Evolutionary conservation across 148 eudicot genomes (phyloP).

Genomic region (Rhododendron mucronatum): DNA sequence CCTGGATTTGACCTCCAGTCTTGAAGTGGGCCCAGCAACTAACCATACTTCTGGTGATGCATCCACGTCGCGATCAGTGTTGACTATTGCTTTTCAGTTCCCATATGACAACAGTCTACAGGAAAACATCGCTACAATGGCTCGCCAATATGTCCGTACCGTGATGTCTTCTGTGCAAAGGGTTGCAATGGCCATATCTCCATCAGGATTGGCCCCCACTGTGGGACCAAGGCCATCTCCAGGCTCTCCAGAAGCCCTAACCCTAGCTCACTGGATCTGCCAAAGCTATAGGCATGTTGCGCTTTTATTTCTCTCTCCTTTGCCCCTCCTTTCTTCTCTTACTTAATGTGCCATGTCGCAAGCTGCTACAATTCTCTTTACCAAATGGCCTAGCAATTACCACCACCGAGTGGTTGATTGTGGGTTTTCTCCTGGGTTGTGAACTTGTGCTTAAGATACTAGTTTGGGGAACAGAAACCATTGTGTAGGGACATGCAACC

Average conservation of each 20-base stretch:
- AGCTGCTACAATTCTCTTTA: not conserved
- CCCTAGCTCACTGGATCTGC: conserved; percentile 90
- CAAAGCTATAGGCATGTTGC: conserved; percentile 71
- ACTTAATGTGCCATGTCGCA: not conserved
- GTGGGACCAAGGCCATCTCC: conserved; percentile 69
- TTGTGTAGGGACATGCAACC: not conserved
- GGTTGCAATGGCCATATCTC: conserved; percentile 84
- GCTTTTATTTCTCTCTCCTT: not conserved
- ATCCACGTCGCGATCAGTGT: conserved; percentile 55
- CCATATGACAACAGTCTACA: conserved; percentile 69
- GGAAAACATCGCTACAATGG: conserved; percentile 83
- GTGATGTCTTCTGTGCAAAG: conserved; percentile 90
- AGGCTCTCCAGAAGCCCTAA: conserved; percentile 82
- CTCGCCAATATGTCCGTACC: conserved; percentile 82
- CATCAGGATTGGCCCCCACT: conserved; percentile 59
- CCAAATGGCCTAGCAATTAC: not conserved
- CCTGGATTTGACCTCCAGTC: conserved; percentile 75
- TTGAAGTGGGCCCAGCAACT: conserved; percentile 73
- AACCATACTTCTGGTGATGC: conserved; percentile 38
- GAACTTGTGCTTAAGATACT: not conserved
- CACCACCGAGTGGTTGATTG: not conserved
- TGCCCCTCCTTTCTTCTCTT: not conserved
- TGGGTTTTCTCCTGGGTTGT: not conserved
- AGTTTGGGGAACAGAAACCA: not conserved
- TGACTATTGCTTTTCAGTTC: conserved; percentile 93